Base-by-base conservation (phyloP, 768 basidiomycete species). In the Chalciporus chontae region DNA sequence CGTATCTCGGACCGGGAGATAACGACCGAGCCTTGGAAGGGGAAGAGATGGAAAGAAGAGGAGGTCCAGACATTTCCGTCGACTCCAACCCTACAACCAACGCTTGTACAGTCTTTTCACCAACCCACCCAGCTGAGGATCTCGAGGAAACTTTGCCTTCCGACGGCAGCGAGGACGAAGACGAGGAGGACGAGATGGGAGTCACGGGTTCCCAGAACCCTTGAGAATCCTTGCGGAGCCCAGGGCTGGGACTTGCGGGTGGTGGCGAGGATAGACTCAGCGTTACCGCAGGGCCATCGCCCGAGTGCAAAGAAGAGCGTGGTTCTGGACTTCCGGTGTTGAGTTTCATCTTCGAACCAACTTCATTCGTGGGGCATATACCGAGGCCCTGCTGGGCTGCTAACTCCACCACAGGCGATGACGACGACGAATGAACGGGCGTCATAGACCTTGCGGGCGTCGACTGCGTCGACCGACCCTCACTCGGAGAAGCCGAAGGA, bases 141-240 rank as follows among this genome's bases (percentile, higher is more conserved):
- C 48, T 31, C 6, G 49, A 40, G 3, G 46, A n/a, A 4, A 11
- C 17, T 31, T 29, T 53, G 15, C 56, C 18, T 23, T 51, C 49
- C 40, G 51, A 55, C 2, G 56, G 54, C 9, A 46, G 49, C 0
- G 54, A 58, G 19, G 59, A 61, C 19, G 44, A 58, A 10, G 58
- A 54, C 40, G 49, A 53, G 23, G 48, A 58, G 17, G 64, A 59
- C 7, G 59, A 61, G 5, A 51, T 11, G 2, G 56, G 50, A 4
- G 36, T 45, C 24, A 50, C 40, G 18, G 59, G 49, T n/a, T 59
- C 62, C 64, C 64, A 66, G 37, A 66, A 66, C 23, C 64, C 64
- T 4, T 64, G 64, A 18, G 59, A 43, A 53, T 65, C 55, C 39
- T 54, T 64, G n/a, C 54, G 52, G 19, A 65, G 43, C 9, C 45